These are phyloP conservation scores for Euclidium syriacum DNA, from an alignment of 345 rosid genomes.

Conservation along the genomic window DNA sequence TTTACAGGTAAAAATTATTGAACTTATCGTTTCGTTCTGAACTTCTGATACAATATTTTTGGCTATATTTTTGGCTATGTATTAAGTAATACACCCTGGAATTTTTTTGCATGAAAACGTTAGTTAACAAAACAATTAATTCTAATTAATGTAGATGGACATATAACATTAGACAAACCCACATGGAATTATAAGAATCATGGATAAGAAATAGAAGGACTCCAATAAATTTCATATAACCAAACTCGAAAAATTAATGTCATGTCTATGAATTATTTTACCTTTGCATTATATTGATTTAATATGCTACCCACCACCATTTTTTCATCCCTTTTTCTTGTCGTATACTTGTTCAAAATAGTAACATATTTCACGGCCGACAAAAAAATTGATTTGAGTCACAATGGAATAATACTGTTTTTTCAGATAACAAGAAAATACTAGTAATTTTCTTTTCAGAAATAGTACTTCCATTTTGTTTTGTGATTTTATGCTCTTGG, in stretches of 20 bases:
- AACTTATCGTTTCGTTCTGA: not conserved
- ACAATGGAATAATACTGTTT: not conserved
- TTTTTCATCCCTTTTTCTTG: constrained; percentile 2
- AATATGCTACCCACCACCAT: constrained; percentile 25
- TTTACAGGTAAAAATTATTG: not conserved
- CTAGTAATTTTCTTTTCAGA: not conserved
- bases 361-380: constrained; percentile 21
- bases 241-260: constrained; percentile 9
- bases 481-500: too few species aligned
- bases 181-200: constrained; percentile 22
- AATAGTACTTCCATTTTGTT: too few species aligned
- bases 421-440: not conserved
- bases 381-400: constrained; percentile 7
- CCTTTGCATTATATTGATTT: constrained; percentile 14
- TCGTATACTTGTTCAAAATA: constrained; percentile 19
- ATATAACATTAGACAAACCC: constrained; percentile 23
- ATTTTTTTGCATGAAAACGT: constrained; percentile 13
- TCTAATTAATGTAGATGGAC: constrained; percentile 12
- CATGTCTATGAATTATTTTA: constrained; percentile 21
- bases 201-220: constrained; percentile 20
- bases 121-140: constrained; percentile 14
- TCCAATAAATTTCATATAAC: constrained; percentile 3
- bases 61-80: not conserved
- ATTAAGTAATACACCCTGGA: not conserved
- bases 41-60: not conserved